Evolutionary conservation across 805 yeast genomes (phyloP), one percentile per base, ranked within the genome.

Genomic region (Vanderwaltozyma tropicalis): DNA sequence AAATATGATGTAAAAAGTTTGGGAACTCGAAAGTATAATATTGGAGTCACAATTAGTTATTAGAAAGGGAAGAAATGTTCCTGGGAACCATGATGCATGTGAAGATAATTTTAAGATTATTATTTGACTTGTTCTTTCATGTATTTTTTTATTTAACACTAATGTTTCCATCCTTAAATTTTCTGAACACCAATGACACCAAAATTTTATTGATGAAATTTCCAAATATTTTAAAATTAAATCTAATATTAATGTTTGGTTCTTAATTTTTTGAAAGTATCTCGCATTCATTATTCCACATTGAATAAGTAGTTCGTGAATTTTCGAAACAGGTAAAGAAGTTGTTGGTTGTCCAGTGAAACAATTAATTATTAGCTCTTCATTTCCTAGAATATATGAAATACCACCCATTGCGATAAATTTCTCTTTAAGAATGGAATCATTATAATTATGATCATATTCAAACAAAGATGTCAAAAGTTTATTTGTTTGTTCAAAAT

Each of bases 361-460:
- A 28, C 41, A 47, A 3, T 26, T 17, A 4, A 32, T 30, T 9
- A 33, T 19, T 3, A 40, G 6, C 14, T 33, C 22, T 15, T 43
- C 39, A 19, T 32, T 28, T 31, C 35, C 32, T 15, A 48, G 22
- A 16, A 54, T 32, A 6, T 36, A 28, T 6, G 52, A 46, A 5
- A 54, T 18, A 7, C 61, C 61, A 17, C 62, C 62, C 39, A 49
- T 34, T 13, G 42, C 27, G 15, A 52, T 37, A 32, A 56, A 52
- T 21, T 33, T 28, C 21, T 43, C 34, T 26, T 46, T 47, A 21
- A 57, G 27, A n/a, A 41, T 33, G 9, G 53, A 49, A 19, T 39
- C 42, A 38, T 48, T 55, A 21, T 34, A 38, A 15, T 37, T 44
- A 21, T 30, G 24, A 38, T 56, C 61, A 29, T 46, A 48, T 11